A percentile compares a stretch with the other conserved stretches of the same genome.
These are phyloP conservation scores for Ceriops zippeliana DNA, from an alignment of 345 rosid species.

Conservation along the genomic window DNA sequence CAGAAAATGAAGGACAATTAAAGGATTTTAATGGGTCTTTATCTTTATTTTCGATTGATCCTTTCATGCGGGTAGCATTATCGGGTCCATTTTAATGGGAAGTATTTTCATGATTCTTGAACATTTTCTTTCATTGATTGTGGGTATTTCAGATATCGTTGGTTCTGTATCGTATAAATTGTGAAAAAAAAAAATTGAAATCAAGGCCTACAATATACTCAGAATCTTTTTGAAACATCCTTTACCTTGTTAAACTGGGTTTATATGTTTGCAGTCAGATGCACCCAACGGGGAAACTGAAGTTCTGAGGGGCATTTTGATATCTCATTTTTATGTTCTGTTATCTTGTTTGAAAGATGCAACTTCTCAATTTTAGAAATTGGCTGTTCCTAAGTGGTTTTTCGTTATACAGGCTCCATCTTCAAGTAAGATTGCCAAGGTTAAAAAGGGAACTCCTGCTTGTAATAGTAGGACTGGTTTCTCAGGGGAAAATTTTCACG, in stretches of 20 bases:
- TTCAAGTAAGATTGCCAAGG: slow-evolving; percentile 51
- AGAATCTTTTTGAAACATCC: no score
- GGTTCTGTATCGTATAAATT: no score
- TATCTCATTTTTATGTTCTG: neutral
- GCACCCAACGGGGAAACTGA: no score
- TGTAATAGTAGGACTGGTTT: slow-evolving; percentile 23
- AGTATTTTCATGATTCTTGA: no score
- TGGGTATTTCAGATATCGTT: no score
- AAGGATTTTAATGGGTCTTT: neutral
- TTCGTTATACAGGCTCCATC: slow-evolving; percentile 41
- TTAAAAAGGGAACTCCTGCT: slow-evolving; percentile 44
- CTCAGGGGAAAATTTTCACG: slow-evolving; percentile 28
- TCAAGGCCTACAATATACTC: no score
- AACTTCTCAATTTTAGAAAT: neutral
- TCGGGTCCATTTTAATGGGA: neutral
- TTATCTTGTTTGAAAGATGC: neutral
- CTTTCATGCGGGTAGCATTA: neutral
- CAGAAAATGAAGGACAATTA: slow-evolving; percentile 2
- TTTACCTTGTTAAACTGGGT: no score
- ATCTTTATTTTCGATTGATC: neutral
- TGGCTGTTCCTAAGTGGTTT: slow-evolving; percentile 12
- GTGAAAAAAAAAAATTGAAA: no score
- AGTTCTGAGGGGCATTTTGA: neutral
- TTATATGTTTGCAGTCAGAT: no score
- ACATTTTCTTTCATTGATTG: no score